These are phyloP conservation scores for Collybiopsis confluens DNA, from an alignment of 768 basidiomycete species.

Conservation along the genomic window DNA sequence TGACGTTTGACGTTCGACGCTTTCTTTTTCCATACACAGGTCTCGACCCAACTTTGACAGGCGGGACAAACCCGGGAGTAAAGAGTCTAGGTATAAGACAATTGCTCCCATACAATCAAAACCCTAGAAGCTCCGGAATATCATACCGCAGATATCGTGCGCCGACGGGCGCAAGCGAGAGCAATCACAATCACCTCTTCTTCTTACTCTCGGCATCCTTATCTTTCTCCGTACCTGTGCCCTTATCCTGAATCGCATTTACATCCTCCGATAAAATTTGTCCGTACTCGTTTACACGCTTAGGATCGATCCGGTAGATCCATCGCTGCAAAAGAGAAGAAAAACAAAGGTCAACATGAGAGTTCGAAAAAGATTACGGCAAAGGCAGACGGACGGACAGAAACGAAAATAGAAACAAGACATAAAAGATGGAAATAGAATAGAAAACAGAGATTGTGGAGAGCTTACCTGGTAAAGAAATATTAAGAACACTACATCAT, in stretches of 20 bases:
- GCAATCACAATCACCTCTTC: constrained; percentile 21
- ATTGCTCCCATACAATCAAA: no score
- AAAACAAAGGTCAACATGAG: not conserved
- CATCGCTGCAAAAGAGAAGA: constrained; percentile 58
- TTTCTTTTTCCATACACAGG: no score
- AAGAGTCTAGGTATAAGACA: no score
- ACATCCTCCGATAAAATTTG: constrained; percentile 64
- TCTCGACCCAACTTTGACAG: no score
- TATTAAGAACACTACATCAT: constrained; percentile 87
- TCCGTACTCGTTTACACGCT: constrained; percentile 94
- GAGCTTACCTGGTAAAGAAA: constrained; percentile 83
- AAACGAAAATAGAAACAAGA: no score
- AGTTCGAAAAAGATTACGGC: no score
- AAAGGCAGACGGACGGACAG: no score
- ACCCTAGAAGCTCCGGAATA: no score
- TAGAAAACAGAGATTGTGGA: not conserved
- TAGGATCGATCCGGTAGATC: constrained; percentile 96
- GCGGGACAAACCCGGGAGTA: no score
- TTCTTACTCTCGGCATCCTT: constrained; percentile 53
- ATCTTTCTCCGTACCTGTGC: constrained; percentile 38
- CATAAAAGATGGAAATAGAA: not conserved
- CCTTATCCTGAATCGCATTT: constrained; percentile 28
- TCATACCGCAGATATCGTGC: no score
- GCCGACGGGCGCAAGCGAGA: no score
- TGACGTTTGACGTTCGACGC: no score